These are phyloP conservation scores for Neurospora sp. DNA, from an alignment of 495 filamentous ascomycete genomes.

Conservation along the genomic window DNA sequence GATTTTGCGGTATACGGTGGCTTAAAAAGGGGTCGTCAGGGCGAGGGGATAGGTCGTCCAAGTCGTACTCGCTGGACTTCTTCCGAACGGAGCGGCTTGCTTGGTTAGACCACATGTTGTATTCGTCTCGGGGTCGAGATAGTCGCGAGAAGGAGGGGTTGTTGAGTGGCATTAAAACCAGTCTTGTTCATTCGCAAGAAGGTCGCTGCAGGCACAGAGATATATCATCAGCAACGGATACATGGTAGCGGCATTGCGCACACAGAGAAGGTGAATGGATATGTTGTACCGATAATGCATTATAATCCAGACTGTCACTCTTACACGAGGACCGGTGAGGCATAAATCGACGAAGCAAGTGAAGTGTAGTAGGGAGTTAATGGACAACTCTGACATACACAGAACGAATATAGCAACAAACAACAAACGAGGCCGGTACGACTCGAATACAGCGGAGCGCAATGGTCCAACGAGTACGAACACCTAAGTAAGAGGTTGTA, in stretches of 20 bases:
- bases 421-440: background rate
- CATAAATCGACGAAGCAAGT: background rate
- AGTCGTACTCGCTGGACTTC: constrained; percentile 32
- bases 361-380: background rate
- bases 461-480: background rate
- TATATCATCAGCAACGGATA: background rate
- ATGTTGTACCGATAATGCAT: background rate
- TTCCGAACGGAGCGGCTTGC: constrained; percentile 15
- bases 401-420: background rate
- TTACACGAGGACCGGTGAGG: background rate
- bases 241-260: background rate
- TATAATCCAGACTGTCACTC: background rate
- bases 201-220: background rate
- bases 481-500: background rate
- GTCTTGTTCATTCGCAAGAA: background rate
- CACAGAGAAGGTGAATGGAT: background rate
- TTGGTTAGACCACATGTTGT: constrained; percentile 5
- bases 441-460: background rate
- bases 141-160: constrained; percentile 20
- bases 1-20: background rate
- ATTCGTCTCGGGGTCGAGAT: constrained; percentile 13
- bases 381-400: background rate
- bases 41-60: constrained; percentile 32
- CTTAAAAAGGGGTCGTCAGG: constrained; percentile 27
- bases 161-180: background rate